These are phyloP conservation scores for Podospora fimiseda DNA, from an alignment of 495 filamentous ascomycete species.

Conservation along the genomic window DNA sequence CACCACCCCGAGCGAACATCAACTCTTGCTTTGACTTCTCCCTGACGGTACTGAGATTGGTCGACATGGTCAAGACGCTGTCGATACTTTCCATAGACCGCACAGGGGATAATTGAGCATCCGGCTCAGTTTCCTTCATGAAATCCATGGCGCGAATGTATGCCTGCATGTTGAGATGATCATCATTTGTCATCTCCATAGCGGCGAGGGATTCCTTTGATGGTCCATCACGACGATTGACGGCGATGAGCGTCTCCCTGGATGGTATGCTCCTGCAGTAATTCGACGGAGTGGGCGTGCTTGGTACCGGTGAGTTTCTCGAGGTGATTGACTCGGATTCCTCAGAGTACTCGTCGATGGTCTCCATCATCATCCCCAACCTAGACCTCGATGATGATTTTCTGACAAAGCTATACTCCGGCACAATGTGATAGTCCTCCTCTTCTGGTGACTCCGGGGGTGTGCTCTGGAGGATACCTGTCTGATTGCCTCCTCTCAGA, in stretches of 20 bases:
- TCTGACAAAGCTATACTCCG: neutral
- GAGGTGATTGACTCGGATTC: neutral
- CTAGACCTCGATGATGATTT: neutral
- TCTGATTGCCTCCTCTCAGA: neutral
- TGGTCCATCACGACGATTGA: neutral
- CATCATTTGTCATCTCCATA: neutral
- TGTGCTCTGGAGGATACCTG: neutral
- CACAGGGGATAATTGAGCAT: too few relatives aligned
- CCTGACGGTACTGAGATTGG: neutral
- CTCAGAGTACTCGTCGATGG: conserved; percentile 11
- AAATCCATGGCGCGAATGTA: conserved; percentile 2
- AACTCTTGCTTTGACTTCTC: neutral
- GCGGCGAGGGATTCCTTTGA: neutral
- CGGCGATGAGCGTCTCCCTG: neutral
- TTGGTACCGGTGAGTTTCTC: neutral
- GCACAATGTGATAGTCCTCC: neutral
- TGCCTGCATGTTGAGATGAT: conserved; percentile 2
- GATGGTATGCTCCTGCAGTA: neutral
- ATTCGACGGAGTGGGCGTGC: neutral
- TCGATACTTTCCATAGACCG: neutral
- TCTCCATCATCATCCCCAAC: conserved; percentile 5
- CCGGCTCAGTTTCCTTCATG: neutral
- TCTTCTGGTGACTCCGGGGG: neutral
- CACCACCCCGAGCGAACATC: neutral
- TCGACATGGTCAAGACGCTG: neutral